Base-by-base conservation (phyloP, 768 basidiomycete species). In the Gelatoporia subvermispora region DNA sequence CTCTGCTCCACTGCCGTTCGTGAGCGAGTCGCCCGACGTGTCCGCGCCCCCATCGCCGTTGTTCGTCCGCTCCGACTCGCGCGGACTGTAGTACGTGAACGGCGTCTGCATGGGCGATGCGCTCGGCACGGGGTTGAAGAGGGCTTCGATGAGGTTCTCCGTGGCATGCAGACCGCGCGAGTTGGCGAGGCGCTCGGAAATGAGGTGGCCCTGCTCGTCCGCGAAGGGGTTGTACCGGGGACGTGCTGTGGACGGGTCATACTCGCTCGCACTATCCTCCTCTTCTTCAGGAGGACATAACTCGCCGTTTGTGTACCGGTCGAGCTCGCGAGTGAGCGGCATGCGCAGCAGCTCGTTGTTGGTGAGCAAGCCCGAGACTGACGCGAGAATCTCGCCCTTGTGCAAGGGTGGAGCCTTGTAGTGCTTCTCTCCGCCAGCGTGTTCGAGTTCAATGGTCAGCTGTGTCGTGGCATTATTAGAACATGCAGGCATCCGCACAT, bases 71-170 rank as follows among this genome's bases (percentile, higher is more conserved):
- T 43, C 38, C 0, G 48, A 45, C n/a, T 42, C 45, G 5, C 48
- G 52, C 10, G 57, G 58, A 10, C 54, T 56, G 45, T 54, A 64
- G 43, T 60, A 59, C 35, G 63, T 65, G 56, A 64, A 65, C n/a
- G 62, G 64, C 2, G 59, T 52, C 24, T 45, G 49, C 38, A 49
- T 40, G 9, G 38, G 20, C 15, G 41, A 51, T 15, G 58, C 39
- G 34, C 53, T 59, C 2, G 72, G 74, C 2, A 73, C 72, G 2
- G 88, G 88, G 56, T 91, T 91, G 62, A 91, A 91, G 21, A 91
- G 62, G 4, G 85, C 81, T 47, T 91, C 88, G 59, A 90, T 89
- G 36, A 91, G 72, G 34, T 72, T 72, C 60, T 87, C 86, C 0
- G 87, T 89, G 13, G 80, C 78, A 43, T 77, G 76, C 2, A 82